Base-by-base conservation (phyloP, 1,284 basidiomycete genomes). In the Ceratobasidium sp. region DNA sequence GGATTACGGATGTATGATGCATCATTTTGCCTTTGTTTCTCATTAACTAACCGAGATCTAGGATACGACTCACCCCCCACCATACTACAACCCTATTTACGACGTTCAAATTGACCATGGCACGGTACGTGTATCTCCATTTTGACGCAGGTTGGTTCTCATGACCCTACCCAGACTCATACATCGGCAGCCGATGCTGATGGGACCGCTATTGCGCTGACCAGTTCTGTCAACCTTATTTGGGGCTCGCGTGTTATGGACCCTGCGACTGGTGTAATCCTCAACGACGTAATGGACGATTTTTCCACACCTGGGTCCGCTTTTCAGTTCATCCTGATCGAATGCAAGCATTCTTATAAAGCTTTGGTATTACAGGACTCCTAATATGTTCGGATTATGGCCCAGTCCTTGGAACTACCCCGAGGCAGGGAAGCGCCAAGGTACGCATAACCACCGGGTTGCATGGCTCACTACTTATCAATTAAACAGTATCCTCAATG, bases 201-300 rank as follows among this genome's bases (percentile, higher is more conserved):
- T 76, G 93, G 93, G 38, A 94, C 94, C 83, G 93, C 90, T 0
- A 92, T 94, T 2, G 79, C 91, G 25, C 77, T 97, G 29, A 97
- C 95, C 0, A 89, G 90, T 0, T 96, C 95, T 0, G 88, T 98
- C 58, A 98, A 98, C 78, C 76, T 84, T 20, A 80, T 82, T 65
- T 84, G 82, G 75, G 83, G 83, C 31, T 80, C 79, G 49, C 79
- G 81, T 31, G 76, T 79, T 8, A 74, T 80, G 73, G 79, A 79
- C 67, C 69, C 71, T 7, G 65, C 74, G 27, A 78, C 77, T 67
- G 96, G 95, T 0, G 84, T 98, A 31, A 86, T 98, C 64, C 79
- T 98, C 52, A 97, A 98, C 76, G 88, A 98, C 76, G 93, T 96
- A 81, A 86, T 82, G 68, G 72, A 55, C 45, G 73, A 72, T 57